phyloP scores from a whole-genome alignment of 495 filamentous ascomycete genomes.

The Penicillium goetzii region DNA sequence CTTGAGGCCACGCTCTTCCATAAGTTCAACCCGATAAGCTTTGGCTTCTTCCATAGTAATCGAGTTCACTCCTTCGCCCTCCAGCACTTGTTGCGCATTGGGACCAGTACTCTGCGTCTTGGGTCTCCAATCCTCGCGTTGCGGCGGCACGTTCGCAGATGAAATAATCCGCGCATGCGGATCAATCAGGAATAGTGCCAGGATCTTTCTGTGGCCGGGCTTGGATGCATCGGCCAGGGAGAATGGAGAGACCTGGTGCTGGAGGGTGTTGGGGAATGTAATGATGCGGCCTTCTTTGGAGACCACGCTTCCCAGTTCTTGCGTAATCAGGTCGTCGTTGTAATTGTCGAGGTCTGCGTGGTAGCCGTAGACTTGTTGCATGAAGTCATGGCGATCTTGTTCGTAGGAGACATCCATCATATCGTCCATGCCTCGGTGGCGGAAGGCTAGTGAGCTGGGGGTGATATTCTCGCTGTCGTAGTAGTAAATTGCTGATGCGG shows the following conservation, averaged over 20 bases:
- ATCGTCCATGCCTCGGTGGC: conserved; percentile 35
- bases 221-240: conserved; percentile 49
- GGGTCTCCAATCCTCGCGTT: conserved; percentile 44
- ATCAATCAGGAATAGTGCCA: conserved; percentile 62
- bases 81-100: conserved; percentile 19
- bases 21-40: conserved; percentile 49
- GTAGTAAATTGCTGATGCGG: conserved; percentile 63
- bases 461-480: conserved; percentile 66
- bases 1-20: conserved; percentile 45
- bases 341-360: background rate
- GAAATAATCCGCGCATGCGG: conserved; percentile 54
- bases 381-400: conserved; percentile 37
- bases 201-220: conserved; percentile 58
- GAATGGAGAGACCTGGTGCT: conserved; percentile 58
- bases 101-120: conserved; percentile 10
- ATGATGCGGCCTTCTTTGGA: conserved; percentile 38
- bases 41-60: conserved; percentile 52
- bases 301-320: conserved; percentile 41
- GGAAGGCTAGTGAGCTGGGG: conserved; percentile 55
- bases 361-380: conserved; percentile 38
- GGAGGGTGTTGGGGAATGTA: conserved; percentile 42
- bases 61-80: conserved; percentile 26
- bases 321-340: conserved; percentile 27
- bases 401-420: conserved; percentile 24
- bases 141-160: conserved; percentile 61